phyloP scores from a whole-genome alignment of 2,329 filamentous ascomycete genomes.

The Leptodontidium sp. region DNA sequence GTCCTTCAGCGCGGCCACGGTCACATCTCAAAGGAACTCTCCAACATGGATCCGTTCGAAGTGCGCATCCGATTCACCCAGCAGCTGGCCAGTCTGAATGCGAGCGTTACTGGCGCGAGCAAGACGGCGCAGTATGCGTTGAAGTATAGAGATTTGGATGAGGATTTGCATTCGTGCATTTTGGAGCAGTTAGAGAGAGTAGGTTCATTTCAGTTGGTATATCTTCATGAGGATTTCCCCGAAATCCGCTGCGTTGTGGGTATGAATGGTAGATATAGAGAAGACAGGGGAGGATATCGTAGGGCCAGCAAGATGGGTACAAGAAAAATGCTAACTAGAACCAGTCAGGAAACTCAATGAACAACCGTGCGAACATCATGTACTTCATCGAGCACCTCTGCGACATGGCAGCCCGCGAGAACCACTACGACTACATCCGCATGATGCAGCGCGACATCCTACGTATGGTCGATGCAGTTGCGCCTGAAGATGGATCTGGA shows the following conservation, averaged over 20 bases:
- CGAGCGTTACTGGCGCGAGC: conserved; percentile 85
- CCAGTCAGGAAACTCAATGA: conserved; percentile 81
- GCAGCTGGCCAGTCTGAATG: conserved; percentile 89
- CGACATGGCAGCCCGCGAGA: conserved; percentile 64
- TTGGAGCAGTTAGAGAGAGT: conserved; percentile 92
- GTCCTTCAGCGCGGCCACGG: conserved; percentile 26
- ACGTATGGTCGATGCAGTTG: conserved; percentile 89
- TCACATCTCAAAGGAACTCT: conserved; percentile 1
- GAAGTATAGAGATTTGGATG: conserved; percentile 92
- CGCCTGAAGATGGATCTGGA: conserved; percentile 84
- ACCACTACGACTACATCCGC: conserved; percentile 84
- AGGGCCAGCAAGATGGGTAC: no score
- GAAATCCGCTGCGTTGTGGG: neutral
- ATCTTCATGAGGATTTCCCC: neutral
- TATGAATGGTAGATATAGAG: neutral
- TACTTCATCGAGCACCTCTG: conserved; percentile 98
- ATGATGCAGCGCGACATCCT: conserved; percentile 97
- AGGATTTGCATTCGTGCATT: conserved; percentile 97
- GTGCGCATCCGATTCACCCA: conserved; percentile 96
- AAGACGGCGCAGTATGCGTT: conserved; percentile 96
- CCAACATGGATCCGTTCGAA: conserved; percentile 80
- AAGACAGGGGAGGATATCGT: neutral
- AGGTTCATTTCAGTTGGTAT: conserved; percentile 41
- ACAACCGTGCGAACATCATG: conserved; percentile 97
- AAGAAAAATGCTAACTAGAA: neutral